These are phyloP conservation scores for Dictyostelium firmibasis DNA, from an alignment of 78 protist species.

Conservation along the genomic window DNA sequence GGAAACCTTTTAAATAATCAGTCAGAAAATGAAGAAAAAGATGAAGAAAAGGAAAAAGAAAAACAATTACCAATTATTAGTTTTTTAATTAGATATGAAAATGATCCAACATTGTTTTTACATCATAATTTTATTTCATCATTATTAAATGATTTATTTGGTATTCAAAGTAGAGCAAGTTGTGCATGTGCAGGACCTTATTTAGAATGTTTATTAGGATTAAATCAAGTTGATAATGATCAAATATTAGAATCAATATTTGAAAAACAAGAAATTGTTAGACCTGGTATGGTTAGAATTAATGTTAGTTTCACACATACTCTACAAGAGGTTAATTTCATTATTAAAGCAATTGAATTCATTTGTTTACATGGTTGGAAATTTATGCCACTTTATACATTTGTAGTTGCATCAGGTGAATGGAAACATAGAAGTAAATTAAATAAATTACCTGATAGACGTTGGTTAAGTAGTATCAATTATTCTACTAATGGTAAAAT, in stretches of 20 bases:
- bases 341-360: constrained; percentile 77
- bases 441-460: constrained; percentile 34
- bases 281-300: constrained; percentile 63
- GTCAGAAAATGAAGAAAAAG: not conserved
- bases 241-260: not conserved
- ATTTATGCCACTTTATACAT: constrained; percentile 85
- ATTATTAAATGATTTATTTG: constrained; percentile 96
- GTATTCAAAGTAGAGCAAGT: constrained; percentile 95
- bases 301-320: constrained; percentile 3
- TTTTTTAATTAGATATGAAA: constrained; percentile 27
- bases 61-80: constrained; percentile 44
- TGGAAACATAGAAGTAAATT: constrained; percentile 78
- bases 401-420: constrained; percentile 80
- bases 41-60: not conserved
- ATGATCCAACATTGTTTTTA: constrained; percentile 57
- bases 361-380: constrained; percentile 86
- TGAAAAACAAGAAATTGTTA: constrained; percentile 49
- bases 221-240: constrained; percentile 26
- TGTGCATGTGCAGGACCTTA: constrained; percentile 97
- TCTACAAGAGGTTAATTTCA: constrained; percentile 14
- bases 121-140: constrained; percentile 92
- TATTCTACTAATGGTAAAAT: constrained; percentile 57
- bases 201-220: constrained; percentile 85
- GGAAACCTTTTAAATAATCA: not conserved
- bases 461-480: constrained; percentile 79